Evolutionary conservation across 164 flowering plant species (phyloP).

Genomic region (Platanus orientalis): DNA sequence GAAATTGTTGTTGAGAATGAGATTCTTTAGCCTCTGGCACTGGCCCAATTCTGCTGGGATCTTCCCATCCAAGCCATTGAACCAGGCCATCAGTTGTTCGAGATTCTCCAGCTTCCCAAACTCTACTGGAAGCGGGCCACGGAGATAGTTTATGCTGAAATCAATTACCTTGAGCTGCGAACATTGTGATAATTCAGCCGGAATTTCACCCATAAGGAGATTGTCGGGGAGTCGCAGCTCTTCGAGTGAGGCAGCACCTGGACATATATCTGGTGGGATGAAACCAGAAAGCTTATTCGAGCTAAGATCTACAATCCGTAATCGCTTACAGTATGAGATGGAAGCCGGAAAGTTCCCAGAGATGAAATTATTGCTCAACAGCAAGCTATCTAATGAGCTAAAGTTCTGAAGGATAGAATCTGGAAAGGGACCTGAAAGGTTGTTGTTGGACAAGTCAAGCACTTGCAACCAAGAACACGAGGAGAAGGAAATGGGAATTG

Average conservation of each 20-base stretch:
- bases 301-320: conserved; percentile 60
- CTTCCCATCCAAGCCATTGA: conserved; percentile 59
- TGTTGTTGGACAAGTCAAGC: conserved; percentile 68
- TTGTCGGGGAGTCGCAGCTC: conserved; percentile 78
- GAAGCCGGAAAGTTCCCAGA: conserved; percentile 71
- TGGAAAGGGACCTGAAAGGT: conserved; percentile 65
- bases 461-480: conserved; percentile 56
- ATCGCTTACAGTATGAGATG: conserved; percentile 45
- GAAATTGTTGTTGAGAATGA: conserved; percentile 72
- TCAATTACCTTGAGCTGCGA: conserved; percentile 59
- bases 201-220: conserved; percentile 55
- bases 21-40: conserved; percentile 57
- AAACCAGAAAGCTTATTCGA: conserved; percentile 67
- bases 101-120: conserved; percentile 64
- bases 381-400: conserved; percentile 46
- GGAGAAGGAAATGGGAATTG: conserved; percentile 49
- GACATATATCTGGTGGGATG: conserved; percentile 64
- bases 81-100: conserved; percentile 88
- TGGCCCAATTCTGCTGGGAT: conserved; percentile 75
- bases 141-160: conserved; percentile 75
- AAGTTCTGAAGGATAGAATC: conserved; percentile 46
- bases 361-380: conserved; percentile 61
- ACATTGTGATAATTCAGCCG: conserved; percentile 48
- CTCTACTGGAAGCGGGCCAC: conserved; percentile 64
- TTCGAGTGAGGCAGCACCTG: conserved; percentile 55